Percentiles rank a stretch among this genome's conserved stretches.
These are phyloP conservation scores for Kingdonia uniflora DNA, from an alignment of 164 flowering plant genomes.

Conservation along the genomic window DNA sequence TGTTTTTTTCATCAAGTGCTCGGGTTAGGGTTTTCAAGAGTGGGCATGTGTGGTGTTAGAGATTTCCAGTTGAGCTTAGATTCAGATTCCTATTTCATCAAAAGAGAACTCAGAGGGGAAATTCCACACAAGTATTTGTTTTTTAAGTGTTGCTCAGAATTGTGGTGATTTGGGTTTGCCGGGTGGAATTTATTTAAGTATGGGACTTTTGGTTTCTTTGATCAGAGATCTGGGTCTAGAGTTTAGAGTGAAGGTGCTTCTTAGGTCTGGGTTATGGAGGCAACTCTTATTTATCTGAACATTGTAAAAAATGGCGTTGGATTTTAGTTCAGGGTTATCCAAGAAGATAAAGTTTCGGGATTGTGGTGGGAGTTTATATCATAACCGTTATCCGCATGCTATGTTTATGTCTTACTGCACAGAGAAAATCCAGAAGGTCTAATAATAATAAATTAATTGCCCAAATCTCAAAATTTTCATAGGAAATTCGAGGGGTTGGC, in stretches of 20 bases:
- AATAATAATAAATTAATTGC: constrained; percentile 22
- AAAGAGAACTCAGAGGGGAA: constrained; percentile 15
- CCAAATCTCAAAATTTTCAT: constrained; percentile 42
- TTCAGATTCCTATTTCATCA: constrained; percentile 23
- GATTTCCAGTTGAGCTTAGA: constrained; percentile 32
- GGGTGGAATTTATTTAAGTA: constrained; percentile 10
- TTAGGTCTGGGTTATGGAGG: too few species aligned
- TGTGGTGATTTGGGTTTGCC: too few species aligned
- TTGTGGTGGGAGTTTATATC: constrained; percentile 40
- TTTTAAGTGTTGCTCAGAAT: constrained; percentile 5
- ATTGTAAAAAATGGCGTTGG: constrained; percentile 34
- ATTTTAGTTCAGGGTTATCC: constrained; percentile 39
- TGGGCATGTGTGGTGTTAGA: constrained; percentile 24
- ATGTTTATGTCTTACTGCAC: constrained; percentile 41
- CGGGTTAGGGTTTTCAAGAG: constrained; percentile 14
- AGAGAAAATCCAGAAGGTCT: constrained; percentile 49
- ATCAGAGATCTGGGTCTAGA: constrained; percentile 11
- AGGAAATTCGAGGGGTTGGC: constrained; percentile 68
- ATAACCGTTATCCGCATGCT: constrained; percentile 37
- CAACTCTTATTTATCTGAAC: too few species aligned
- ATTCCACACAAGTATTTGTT: constrained; percentile 15
- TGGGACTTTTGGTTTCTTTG: constrained; percentile 12
- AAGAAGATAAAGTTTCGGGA: constrained; percentile 40
- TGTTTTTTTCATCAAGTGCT: too few species aligned
- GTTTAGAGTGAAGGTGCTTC: background rate